Conservation (phyloP, 768 basidiomycete genomes). For the Goffeauzyma gilvescens region DNA sequence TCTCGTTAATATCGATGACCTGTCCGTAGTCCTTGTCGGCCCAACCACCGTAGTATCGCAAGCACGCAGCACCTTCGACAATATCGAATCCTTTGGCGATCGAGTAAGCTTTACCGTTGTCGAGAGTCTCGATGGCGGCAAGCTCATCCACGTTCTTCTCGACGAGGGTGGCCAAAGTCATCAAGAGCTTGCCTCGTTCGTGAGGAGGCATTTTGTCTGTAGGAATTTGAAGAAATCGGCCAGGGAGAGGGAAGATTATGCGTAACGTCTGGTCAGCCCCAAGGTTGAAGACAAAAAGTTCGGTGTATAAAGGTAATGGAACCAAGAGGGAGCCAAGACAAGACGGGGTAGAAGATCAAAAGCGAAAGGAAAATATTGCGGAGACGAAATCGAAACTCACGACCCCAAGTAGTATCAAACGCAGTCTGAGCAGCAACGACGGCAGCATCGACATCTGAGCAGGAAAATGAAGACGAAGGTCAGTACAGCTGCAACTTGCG, state of each 20-base stretch:
- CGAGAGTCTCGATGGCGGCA: constrained; percentile 64
- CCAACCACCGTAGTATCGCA: constrained; percentile 76
- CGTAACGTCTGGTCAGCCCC: too few species aligned
- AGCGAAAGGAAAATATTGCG: too few species aligned
- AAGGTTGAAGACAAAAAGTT: too few species aligned
- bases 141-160: constrained; percentile 65
- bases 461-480: too few species aligned
- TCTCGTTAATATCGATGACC: constrained; percentile 38
- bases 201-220: constrained; percentile 36
- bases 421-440: constrained; percentile 37
- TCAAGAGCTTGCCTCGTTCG: constrained; percentile 58
- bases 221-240: too few species aligned
- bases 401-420: constrained; percentile 34
- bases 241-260: too few species aligned
- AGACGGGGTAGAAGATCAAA: too few species aligned
- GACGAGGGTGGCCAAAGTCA: constrained; percentile 58
- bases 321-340: too few species aligned
- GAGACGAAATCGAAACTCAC: not conserved
- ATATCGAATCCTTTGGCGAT: constrained; percentile 10
- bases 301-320: too few species aligned
- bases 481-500: not conserved
- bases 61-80: constrained; percentile 3
- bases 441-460: constrained; percentile 51
- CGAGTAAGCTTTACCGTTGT: constrained; percentile 64
- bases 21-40: constrained; percentile 84